Base-by-base conservation (phyloP, 2,329 filamentous ascomycete species). In the Chalaropsis ovoidea region DNA sequence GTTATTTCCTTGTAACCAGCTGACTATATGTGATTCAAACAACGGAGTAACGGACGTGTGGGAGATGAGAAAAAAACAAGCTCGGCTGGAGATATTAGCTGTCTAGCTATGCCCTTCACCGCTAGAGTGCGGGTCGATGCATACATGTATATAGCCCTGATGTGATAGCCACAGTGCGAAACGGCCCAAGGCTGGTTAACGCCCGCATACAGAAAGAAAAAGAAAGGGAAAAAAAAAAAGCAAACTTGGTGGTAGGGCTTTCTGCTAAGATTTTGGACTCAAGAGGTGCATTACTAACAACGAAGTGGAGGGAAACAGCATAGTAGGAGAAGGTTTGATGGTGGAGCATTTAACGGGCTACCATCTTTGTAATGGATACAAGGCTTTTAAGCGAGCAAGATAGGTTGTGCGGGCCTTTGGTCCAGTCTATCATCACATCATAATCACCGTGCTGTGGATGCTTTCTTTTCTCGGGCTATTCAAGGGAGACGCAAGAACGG, bases 51-150 rank as follows among this genome's bases (percentile, higher is more conserved):
- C 24, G 24, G 47, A 24, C 47, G 10, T 24, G 19, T 24, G 35
- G 31, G 27, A 58, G 27, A 58, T 15, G 27, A 35, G 27, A n/a
- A 35, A 56, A 10, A 58, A 58, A 11, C 6, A 39, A n/a, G 35
- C 35, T 4, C 17, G 24, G 31, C 52, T 58, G 17, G 24, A 35
- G 27, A 31, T 22, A 58, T 17, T 22, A 35, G 52, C 52, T 58
- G 52, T 58, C 52, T n/a, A 58, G 27, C 19, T 13, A 11, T n/a
- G 10, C 52, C 15, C 52, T 35, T 58, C 52, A 58, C 52, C 52
- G 52, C 52, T 58, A 58, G 17, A 58, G 52, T 35, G n/a, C 52
- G 27, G 52, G 17, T 58, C 24, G 10, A 35, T 58, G 52, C 52
- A 58, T 58, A 58, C 47, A 52, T 52, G 47, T 24, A 15, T 24